Percentiles rank a stretch among this genome's conserved stretches.
Conservation (phyloP, 179 eudicot species). For the Dionaea muscipula region DNA sequence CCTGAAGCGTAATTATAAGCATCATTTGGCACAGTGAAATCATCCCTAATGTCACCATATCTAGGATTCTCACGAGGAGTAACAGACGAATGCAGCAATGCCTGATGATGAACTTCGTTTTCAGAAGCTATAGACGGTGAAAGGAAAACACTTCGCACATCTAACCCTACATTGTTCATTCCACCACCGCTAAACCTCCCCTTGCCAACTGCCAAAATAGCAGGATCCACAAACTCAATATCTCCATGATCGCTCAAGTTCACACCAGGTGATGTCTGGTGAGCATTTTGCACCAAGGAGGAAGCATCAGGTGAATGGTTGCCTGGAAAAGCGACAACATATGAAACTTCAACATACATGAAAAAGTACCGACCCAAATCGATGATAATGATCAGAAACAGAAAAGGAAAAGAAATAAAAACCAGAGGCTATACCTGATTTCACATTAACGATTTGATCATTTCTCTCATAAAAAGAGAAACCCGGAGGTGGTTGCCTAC, state of each 20-base stretch:
- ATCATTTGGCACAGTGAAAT: constrained; percentile 32
- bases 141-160: constrained; percentile 31
- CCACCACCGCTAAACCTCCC: constrained; percentile 59
- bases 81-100: constrained; percentile 42
- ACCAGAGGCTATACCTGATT: constrained; percentile 44
- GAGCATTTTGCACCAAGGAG: constrained; percentile 37
- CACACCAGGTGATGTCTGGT: constrained; percentile 37
- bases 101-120: constrained; percentile 41
- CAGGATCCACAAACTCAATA: constrained; percentile 88
- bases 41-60: constrained; percentile 35
- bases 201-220: constrained; percentile 87
- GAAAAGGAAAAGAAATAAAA: not conserved
- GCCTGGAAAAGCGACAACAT: constrained; percentile 30
- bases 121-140: constrained; percentile 39
- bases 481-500: constrained; percentile 84
- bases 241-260: constrained; percentile 35
- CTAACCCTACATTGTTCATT: constrained; percentile 30
- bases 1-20: constrained; percentile 44
- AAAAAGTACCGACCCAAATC: not conserved
- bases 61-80: constrained; percentile 36
- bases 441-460: constrained; percentile 34
- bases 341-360: not conserved
- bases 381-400: not conserved
- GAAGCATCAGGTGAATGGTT: constrained; percentile 38
- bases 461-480: constrained; percentile 52